Evolutionary conservation across 1,139 yeast species (phyloP).

Genomic region (Yamadazyma atmosphaerica): DNA sequence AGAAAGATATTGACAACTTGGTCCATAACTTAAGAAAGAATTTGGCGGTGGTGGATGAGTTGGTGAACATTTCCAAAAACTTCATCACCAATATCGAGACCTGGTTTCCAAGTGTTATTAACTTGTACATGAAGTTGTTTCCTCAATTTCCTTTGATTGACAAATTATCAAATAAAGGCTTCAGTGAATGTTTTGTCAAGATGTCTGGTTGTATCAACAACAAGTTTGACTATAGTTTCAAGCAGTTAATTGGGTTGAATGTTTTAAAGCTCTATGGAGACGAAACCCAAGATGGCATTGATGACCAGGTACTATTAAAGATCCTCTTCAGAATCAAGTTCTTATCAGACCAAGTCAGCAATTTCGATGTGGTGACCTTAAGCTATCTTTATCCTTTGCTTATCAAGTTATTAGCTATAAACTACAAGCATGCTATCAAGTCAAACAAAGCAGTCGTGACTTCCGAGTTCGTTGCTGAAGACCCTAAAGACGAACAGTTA

Average conservation of each 20-base stretch:
- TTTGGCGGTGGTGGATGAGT: slow-evolving; percentile 51
- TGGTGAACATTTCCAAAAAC: slow-evolving; percentile 48
- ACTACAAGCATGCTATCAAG: slow-evolving; percentile 53
- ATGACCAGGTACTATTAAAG: slow-evolving; percentile 47
- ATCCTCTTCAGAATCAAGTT: slow-evolving; percentile 76
- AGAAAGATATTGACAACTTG: slow-evolving; percentile 43
- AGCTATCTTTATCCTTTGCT: slow-evolving; percentile 76
- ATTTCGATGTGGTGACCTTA: slow-evolving; percentile 63
- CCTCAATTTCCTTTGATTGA: slow-evolving; percentile 33
- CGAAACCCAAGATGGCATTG: slow-evolving; percentile 41
- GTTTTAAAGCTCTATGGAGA: slow-evolving; percentile 59
- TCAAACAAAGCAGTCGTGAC: slow-evolving; percentile 49
- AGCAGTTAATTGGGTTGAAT: slow-evolving; percentile 64
- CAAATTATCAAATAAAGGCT: slow-evolving; percentile 39
- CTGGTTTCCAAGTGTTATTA: slow-evolving; percentile 61
- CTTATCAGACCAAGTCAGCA: slow-evolving; percentile 66
- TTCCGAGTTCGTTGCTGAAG: slow-evolving; percentile 73
- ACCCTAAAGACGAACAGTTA: slow-evolving; percentile 84
- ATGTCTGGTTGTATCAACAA: slow-evolving; percentile 50
- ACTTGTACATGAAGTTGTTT: slow-evolving; percentile 33
- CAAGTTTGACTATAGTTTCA: slow-evolving; percentile 41
- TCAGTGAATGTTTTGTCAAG: slow-evolving; percentile 40
- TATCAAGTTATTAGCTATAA: slow-evolving; percentile 60
- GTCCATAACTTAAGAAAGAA: slow-evolving; percentile 48
- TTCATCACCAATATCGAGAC: slow-evolving; percentile 67